Evolutionary conservation across 306 rosid genomes (phyloP).

Genomic region (Inga laurina): DNA sequence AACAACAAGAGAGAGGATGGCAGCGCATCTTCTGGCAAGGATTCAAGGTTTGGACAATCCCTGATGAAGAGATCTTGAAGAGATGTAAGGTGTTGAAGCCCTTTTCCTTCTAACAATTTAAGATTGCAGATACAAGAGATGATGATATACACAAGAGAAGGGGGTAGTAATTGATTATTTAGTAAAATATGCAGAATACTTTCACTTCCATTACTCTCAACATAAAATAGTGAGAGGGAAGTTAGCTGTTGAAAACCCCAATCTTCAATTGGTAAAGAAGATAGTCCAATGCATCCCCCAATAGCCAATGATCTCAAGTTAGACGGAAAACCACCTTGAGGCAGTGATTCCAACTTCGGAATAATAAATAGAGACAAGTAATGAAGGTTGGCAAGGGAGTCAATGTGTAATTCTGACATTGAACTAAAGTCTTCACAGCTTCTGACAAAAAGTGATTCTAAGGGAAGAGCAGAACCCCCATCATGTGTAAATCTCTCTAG

Average conservation of each 20-base stretch:
- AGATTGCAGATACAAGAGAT: rapidly evolving
- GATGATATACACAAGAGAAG: not conserved
- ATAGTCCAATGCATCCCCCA: not conserved
- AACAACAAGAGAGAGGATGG: not conserved
- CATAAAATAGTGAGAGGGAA: rapidly evolving
- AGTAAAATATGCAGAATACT: not conserved
- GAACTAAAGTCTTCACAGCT: not conserved
- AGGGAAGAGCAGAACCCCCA: not conserved
- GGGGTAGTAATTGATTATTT: not conserved
- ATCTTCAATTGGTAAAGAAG: not conserved
- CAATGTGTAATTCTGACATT: not conserved
- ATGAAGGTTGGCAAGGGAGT: not conserved
- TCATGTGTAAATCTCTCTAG: not conserved
- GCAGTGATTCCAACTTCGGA: not conserved
- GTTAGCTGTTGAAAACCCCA: not conserved
- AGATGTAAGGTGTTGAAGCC: not conserved
- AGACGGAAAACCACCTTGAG: not conserved
- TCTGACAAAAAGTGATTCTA: rapidly evolving
- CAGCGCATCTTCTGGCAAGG: not conserved
- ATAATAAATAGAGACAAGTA: rapidly evolving
- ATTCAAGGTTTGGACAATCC: not conserved
- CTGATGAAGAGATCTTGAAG: not conserved
- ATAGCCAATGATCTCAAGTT: not conserved
- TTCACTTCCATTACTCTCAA: not conserved
- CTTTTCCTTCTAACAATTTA: not conserved